These are phyloP conservation scores for Komagataea norvegica DNA, from an alignment of 1,139 yeast genomes.

Conservation along the genomic window DNA sequence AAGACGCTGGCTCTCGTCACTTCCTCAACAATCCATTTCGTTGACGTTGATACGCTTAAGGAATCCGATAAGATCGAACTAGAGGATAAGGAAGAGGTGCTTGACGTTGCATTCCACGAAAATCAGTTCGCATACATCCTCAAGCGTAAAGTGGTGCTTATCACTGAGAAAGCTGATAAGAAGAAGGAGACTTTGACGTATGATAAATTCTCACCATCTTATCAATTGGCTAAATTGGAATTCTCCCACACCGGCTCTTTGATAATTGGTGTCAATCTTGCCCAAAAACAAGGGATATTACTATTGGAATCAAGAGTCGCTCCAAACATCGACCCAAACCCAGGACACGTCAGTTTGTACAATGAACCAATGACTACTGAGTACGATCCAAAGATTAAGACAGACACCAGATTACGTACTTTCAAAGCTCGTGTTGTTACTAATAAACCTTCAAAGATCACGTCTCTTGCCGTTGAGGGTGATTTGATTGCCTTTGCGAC, in stretches of 20 bases:
- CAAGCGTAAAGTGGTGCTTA: slow-evolving; percentile 46
- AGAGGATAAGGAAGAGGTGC: slow-evolving; percentile 49
- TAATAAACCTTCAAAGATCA: slow-evolving; percentile 40
- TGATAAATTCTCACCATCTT: slow-evolving; percentile 31
- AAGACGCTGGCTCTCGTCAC: slow-evolving; percentile 60
- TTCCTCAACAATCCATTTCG: slow-evolving; percentile 47
- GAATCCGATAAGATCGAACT: slow-evolving; percentile 37
- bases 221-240: slow-evolving; percentile 52
- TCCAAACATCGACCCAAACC: neutral
- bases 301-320: slow-evolving; percentile 27
- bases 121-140: slow-evolving; percentile 56
- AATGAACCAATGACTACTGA: no score
- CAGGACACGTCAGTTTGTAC: no score
- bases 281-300: slow-evolving; percentile 39
- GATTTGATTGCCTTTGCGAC: slow-evolving; percentile 68
- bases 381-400: neutral
- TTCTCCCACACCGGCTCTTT: slow-evolving; percentile 51
- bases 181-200: slow-evolving; percentile 39
- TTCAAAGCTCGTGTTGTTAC: slow-evolving; percentile 9
- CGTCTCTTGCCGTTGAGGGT: slow-evolving; percentile 52
- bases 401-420: slow-evolving; percentile 11
- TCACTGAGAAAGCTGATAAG: slow-evolving; percentile 34
- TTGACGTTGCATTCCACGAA: slow-evolving; percentile 44
- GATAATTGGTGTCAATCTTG: slow-evolving; percentile 49
- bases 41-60: slow-evolving; percentile 53